Percentiles rank a stretch among this genome's conserved stretches.
Evolutionary conservation across 148 eudicot species (phyloP).

Genomic region (Pouteria glomerata): DNA sequence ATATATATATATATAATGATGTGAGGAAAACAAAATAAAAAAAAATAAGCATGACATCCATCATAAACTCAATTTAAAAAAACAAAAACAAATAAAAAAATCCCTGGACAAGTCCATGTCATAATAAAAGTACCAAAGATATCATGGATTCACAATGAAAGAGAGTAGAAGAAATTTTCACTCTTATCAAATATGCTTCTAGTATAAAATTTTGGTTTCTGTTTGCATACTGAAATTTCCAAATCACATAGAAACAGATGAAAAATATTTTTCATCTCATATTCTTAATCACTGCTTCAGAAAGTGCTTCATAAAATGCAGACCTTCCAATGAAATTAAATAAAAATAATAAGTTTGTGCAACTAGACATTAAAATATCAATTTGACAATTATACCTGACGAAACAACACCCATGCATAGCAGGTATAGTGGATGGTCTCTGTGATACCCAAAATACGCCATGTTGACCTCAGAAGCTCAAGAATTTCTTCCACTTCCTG

Average conservation of each 20-base stretch:
- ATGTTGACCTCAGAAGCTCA: slow-evolving; percentile 95
- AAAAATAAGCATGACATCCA: not conserved
- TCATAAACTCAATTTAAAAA: not conserved
- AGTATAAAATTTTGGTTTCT: not conserved
- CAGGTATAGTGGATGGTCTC: slow-evolving; percentile 93
- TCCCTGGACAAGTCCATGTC: not conserved
- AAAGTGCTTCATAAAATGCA: too few species aligned
- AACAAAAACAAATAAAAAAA: not conserved
- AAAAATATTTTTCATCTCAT: not conserved
- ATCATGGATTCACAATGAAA: not conserved
- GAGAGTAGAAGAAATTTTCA: not conserved
- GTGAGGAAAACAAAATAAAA: not conserved
- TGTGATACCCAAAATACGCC: slow-evolving; percentile 91
- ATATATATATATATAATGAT: not conserved
- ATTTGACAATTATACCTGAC: slow-evolving; percentile 61
- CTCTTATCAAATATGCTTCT: not conserved
- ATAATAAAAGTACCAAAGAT: not conserved
- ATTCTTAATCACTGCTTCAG: not conserved
- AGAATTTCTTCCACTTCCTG: slow-evolving; percentile 97
- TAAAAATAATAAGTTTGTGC: not conserved
- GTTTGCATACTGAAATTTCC: not conserved
- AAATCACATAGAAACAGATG: not conserved
- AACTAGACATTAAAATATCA: not conserved
- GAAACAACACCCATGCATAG: slow-evolving; percentile 95
- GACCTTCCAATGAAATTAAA: not conserved